Evolutionary conservation across 2,329 filamentous ascomycete species (phyloP).

Genomic region (Aureobasidium sp.): DNA sequence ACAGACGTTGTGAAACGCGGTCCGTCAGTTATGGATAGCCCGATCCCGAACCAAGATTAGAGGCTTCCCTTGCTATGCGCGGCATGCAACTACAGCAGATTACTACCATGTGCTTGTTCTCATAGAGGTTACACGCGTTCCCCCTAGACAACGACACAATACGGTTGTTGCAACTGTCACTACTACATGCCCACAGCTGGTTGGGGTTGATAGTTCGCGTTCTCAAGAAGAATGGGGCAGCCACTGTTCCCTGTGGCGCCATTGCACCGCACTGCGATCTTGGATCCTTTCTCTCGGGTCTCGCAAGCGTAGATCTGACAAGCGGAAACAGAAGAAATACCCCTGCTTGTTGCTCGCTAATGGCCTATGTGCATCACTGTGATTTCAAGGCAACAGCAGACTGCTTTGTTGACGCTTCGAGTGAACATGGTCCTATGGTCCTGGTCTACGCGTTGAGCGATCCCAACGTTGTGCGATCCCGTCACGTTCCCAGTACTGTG

Average conservation of each 20-base stretch:
- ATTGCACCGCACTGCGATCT: slow-evolving; percentile 3
- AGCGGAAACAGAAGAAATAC: not conserved
- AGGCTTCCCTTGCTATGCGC: not conserved
- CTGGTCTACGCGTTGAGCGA: not conserved
- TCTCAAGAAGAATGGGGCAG: not conserved
- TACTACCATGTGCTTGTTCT: not conserved
- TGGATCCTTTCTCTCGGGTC: not conserved
- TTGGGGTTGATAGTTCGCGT: not conserved
- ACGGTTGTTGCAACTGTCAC: not conserved
- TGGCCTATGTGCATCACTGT: not conserved
- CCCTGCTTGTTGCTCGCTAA: not conserved
- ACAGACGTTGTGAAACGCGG: slow-evolving; percentile 4
- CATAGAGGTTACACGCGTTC: not conserved
- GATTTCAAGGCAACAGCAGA: not conserved
- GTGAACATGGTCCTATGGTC: not conserved
- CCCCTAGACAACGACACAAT: not conserved
- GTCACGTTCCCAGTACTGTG: not conserved
- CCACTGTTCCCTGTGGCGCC: not conserved
- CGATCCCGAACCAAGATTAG: slow-evolving; percentile 11
- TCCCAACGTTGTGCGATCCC: not conserved
- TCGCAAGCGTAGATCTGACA: slow-evolving; percentile 6
- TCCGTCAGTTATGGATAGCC: not conserved
- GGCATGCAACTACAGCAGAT: not conserved
- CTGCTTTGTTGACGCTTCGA: not conserved
- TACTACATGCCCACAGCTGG: not conserved